Evolutionary conservation across 2,329 filamentous ascomycete species (phyloP), one percentile per base, ranked within the genome.

Genomic region (Septoria petroselini): DNA sequence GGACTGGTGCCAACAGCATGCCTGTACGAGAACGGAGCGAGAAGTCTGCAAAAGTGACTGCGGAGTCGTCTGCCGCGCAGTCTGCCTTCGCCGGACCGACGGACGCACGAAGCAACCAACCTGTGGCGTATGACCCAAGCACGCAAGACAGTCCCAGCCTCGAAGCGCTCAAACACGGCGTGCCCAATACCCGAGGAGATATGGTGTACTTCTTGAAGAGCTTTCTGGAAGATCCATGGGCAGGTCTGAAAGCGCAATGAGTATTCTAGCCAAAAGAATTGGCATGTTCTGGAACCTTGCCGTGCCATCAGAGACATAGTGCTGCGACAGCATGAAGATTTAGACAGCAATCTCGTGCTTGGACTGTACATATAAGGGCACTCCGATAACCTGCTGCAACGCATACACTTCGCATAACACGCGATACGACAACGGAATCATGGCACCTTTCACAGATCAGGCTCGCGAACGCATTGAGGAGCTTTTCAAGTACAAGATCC

Each of bases 221-320:
- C 50, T 86, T 84, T 54, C 81, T 88, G 59, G 76, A 83, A 64
- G 88, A 91, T 64, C 86, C 86, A 0, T 91, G 86, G 86, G 42
- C 34, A 6, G 37, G 50, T 7, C 33, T 57, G 40, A 78, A 38
- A 17, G 15, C 35, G 11, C 18, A 38, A 11, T 38, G 35, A 38
- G 17, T 7, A 6, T 7, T 7, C 3, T 4, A 1, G 17, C 23
- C 9, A 9, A 9, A 27, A 27, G 9, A 5, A 9, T 9, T 27
- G 5, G 23, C 23, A 27, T 9, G 23, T 27, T 27, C 23, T 27
- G 23, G 23, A 27, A 27, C 23, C 5, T 9, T 27, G 9, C 23
- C 9, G 23, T 27, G 23, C 23, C 9, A 5, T 27, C 23, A 27
- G 23, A 27, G 23, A 27, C 23, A 27, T 5, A 5, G 23, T 5